Conservation (phyloP, 148 eudicot genomes). For the Vaccinium darrowii region DNA sequence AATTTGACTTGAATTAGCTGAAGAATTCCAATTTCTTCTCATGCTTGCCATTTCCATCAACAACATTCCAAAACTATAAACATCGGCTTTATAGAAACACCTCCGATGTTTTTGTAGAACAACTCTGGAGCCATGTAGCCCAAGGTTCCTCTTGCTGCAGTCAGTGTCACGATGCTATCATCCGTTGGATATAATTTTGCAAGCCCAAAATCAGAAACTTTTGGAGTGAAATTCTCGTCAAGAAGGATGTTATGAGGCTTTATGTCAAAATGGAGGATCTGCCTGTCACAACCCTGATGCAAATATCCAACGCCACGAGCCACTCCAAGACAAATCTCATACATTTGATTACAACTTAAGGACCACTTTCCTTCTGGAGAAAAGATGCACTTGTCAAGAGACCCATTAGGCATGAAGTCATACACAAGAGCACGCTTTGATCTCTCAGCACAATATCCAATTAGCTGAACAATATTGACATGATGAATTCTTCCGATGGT, state of each 20-base stretch:
- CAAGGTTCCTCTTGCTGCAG: conserved; percentile 16
- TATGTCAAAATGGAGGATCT: conserved; percentile 29
- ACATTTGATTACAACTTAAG: conserved; percentile 18
- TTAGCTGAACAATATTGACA: conserved; percentile 19
- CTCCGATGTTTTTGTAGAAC: conserved; percentile 13
- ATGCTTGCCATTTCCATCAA: conserved; percentile 8
- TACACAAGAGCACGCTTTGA: conserved; percentile 25
- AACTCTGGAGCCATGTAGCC: conserved; percentile 18
- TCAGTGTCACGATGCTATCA: conserved; percentile 8
- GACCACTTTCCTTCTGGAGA: neutral
- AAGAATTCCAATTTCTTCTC: neutral
- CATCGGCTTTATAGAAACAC: conserved; percentile 13
- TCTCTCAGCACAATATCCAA: conserved; percentile 22
- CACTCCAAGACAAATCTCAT: conserved; percentile 20
- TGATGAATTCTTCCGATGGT: conserved; percentile 32
- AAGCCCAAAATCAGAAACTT: conserved; percentile 28
- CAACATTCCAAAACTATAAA: conserved; percentile 16
- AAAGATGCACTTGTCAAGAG: conserved; percentile 23
- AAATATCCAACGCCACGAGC: conserved; percentile 23
- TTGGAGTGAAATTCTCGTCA: conserved; percentile 23
- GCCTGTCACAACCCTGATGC: conserved; percentile 29
- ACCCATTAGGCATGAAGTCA: conserved; percentile 30
- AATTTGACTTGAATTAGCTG: conserved; percentile 5
- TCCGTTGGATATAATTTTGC: conserved; percentile 16
- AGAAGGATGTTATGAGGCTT: conserved; percentile 29